Base-by-base conservation (phyloP, 495 filamentous ascomycete species). In the Trichoderma gamsii region DNA sequence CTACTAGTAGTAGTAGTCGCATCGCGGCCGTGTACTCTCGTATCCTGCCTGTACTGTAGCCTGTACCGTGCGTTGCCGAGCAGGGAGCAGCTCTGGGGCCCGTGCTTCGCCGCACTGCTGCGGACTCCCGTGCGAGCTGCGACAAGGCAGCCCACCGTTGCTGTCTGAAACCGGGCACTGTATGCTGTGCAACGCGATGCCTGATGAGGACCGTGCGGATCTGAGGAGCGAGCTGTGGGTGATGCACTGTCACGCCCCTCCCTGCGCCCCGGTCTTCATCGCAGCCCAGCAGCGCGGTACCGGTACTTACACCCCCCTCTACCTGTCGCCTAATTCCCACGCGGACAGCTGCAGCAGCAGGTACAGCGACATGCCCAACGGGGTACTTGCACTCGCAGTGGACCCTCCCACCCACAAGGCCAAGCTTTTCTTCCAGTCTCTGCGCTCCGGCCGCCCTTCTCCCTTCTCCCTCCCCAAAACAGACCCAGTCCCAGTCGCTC, bases 91-190 rank as follows among this genome's bases (percentile, higher is more conserved):
- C 56, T 2, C 23, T 13, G 56, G 51, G 52, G 56, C 25, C 56
- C 56, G 56, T 61, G 56, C 56, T 12, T 9, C 56, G 16, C 56
- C 35, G 11, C 56, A 16, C 23, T 61, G 56, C 56, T 61, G 56
- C 56, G 56, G 56, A 32, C 13, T 27, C 56, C 56, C 56, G 56
- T 49, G n/a, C 44, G n/a, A 29, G 56, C 56, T 61, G 56, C 56
- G 56, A 32, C 15, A 56, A 11, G 21, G 23, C 15, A 11, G 15
- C 51, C 56, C 15, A 27, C 56, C 23, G 23, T 12, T 9, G 56
- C 25, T 11, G 9, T 29, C 23, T 38, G 16, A 29, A 32, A 27
- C 16, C 56, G 56, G 56, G 23, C 56, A 61, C 56, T 61, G 23
- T 61, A 25, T 16, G 56, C 16, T 15, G 56, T 29, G 56, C 56